Base-by-base conservation (phyloP, 2,329 filamentous ascomycete genomes). In the Fusarium anguioides region DNA sequence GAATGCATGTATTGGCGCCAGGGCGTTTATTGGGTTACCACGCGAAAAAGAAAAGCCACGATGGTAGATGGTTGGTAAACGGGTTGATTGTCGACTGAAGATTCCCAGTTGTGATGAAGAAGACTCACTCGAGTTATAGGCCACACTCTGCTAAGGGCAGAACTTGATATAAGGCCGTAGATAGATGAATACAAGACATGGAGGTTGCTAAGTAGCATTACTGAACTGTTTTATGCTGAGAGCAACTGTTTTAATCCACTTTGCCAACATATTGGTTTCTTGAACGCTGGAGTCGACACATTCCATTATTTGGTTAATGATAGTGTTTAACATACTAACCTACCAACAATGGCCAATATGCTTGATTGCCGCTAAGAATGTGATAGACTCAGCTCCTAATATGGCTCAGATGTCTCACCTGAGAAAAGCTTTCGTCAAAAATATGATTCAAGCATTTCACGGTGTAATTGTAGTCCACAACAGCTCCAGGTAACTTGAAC, bases 21-120 rank as follows among this genome's bases (percentile, higher is more conserved):
- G 50, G 71, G 71, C 67, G 71, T 72, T 73, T 70, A 53, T 72
- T 63, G 66, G 64, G 56, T 64, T 52, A 69, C 48, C 63, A 42
- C 60, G 46, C 52, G 57, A 59, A 70, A 63, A 52, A 71, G 56
- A 66, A 68, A 70, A 45, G 44, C 51, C 66, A 51, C 42, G 59
- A 55, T 52, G 54, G 66, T 52, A 50, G 66, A 51, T 60, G 66
- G 54, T 53, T 70, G 59, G 63, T 67, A 64, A 60, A 64, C 50
- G 69, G 68, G 67, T 69, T 71, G 61, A 66, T 64, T 59, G 69
- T 73, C 66, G 69, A 73, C 70, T 69, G 70, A 72, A 71, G 69
- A 73, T 72, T 70, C 64, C 58, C 60, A 45, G 57, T 71, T 64
- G 64, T 54, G 68, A 73, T 72, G 68, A 72, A 72, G 66, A 72